phyloP scores from a whole-genome alignment of 129 eudicot species.

The Dittrichia graveolens region DNA sequence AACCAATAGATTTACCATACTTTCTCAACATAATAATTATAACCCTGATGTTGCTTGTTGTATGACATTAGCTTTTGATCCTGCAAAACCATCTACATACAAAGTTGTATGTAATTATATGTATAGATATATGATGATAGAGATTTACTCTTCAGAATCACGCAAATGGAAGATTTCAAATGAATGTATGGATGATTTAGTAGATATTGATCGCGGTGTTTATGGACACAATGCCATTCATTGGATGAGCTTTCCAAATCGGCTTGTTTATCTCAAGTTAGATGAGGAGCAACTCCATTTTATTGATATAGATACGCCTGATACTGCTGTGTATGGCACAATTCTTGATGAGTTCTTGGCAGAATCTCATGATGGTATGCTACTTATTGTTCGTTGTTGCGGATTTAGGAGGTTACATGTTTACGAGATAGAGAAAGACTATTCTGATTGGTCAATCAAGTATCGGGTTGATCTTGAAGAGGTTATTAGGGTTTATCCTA shows the following conservation, averaged over 20 bases:
- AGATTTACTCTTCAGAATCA: constrained; percentile 34
- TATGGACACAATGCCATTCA: constrained; percentile 39
- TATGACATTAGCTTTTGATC: constrained; percentile 44
- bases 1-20: constrained; percentile 22
- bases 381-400: constrained; percentile 37
- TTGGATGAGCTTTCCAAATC: constrained; percentile 40
- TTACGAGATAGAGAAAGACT: constrained; percentile 37
- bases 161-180: constrained; percentile 27
- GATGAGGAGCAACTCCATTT: constrained; percentile 19
- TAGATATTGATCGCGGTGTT: constrained; percentile 37
- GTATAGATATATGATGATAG: constrained; percentile 24
- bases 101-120: constrained; percentile 36
- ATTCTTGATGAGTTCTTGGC: constrained; percentile 39
- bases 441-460: constrained; percentile 35
- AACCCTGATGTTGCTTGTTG: constrained; percentile 28
- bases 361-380: constrained; percentile 39
- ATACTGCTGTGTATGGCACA: constrained; percentile 33
- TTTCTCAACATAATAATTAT: constrained; percentile 30
- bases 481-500: constrained; percentile 39
- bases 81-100: constrained; percentile 31
- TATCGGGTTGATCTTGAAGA: constrained; percentile 42
- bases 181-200: constrained; percentile 36
- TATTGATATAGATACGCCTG: constrained; percentile 34
- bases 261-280: constrained; percentile 34
- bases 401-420: constrained; percentile 34